phyloP scores from a whole-genome alignment of 495 filamentous ascomycete species.

The Podospora pseudoanserina region DNA sequence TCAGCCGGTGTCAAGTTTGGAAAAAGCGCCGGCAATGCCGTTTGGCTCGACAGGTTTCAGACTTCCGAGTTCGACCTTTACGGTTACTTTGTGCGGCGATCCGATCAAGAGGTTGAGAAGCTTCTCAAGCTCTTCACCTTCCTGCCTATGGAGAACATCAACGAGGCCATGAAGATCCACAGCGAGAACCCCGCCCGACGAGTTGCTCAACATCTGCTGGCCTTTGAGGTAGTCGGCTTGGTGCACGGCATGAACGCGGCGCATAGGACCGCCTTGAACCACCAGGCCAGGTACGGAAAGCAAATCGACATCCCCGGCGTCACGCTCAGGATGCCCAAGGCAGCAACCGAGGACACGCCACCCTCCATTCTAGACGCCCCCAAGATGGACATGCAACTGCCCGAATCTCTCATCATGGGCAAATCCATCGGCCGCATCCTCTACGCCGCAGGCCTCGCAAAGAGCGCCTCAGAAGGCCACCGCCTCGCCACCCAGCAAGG shows the following conservation, averaged over 20 bases:
- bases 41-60: conserved; percentile 84
- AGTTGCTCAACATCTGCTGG: conserved; percentile 75
- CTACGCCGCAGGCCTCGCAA: conserved; percentile 63
- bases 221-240: conserved; percentile 72
- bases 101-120: conserved; percentile 72
- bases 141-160: conserved; percentile 63
- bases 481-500: conserved; percentile 57
- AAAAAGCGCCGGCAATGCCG: conserved; percentile 89
- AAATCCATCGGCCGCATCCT: conserved; percentile 62
- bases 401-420: conserved; percentile 58
- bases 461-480: conserved; percentile 62
- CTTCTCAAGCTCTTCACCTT: conserved; percentile 93
- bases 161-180: conserved; percentile 63
- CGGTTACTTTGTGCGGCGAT: conserved; percentile 75
- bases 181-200: conserved; percentile 61
- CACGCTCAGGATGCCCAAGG: background rate
- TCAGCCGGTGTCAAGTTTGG: conserved; percentile 86
- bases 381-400: conserved; percentile 57
- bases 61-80: conserved; percentile 85
- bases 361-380: conserved; percentile 50
- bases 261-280: conserved; percentile 51
- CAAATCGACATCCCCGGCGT: background rate
- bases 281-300: conserved; percentile 53
- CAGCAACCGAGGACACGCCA: conserved; percentile 26
- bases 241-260: conserved; percentile 67